These are phyloP conservation scores for Petunia secreta DNA, from an alignment of 257 asterid genomes.

Conservation along the genomic window DNA sequence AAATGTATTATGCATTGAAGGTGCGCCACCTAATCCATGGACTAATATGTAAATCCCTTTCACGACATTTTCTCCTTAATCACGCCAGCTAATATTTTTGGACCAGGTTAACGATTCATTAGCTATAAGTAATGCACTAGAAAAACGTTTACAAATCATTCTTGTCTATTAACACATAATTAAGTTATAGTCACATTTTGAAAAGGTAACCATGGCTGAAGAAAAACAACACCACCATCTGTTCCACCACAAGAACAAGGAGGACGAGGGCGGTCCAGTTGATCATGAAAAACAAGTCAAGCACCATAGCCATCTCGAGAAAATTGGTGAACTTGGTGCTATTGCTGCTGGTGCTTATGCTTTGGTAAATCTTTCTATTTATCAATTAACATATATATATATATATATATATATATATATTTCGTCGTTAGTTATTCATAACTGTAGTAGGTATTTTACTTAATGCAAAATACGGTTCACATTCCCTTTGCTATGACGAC, in stretches of 20 bases:
- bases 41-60: not conserved
- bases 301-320: constrained; percentile 37
- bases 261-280: constrained; percentile 27
- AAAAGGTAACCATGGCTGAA: constrained; percentile 35
- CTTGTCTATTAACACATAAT: not conserved
- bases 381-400: not conserved
- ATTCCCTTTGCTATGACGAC: no score
- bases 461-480: no score
- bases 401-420: not conserved
- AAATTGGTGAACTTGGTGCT: constrained; percentile 29
- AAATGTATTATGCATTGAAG: not conserved
- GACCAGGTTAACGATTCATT: not conserved
- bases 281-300: constrained; percentile 36
- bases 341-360: constrained; percentile 41
- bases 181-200: not conserved
- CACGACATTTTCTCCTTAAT: constrained; percentile 7
- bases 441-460: not conserved
- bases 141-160: not conserved
- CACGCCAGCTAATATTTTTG: constrained; percentile 13
- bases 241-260: constrained; percentile 40
- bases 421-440: not conserved
- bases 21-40: not conserved
- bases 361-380: constrained; percentile 14
- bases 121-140: constrained; percentile 21
- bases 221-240: constrained; percentile 50